A percentile compares a stretch with the other conserved stretches of the same genome.
Evolutionary conservation across 306 rosid genomes (phyloP).

Genomic region (Hylodesmum podocarpum): DNA sequence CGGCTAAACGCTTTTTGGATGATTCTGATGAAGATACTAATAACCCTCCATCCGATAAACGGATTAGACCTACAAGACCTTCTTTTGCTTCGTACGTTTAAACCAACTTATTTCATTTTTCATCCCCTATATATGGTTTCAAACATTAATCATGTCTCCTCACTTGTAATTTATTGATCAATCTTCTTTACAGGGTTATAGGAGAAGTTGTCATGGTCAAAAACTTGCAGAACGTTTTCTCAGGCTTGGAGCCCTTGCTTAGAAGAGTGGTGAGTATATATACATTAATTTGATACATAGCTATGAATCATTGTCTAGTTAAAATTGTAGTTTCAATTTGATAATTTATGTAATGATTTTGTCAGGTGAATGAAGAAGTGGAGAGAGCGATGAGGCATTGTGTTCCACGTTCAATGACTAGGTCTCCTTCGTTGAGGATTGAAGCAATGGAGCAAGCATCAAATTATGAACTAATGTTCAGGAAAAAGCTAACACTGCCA

Average conservation of each 20-base stretch:
- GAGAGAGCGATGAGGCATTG: slow-evolving; percentile 46
- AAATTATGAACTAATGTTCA: slow-evolving; percentile 45
- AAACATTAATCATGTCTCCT: too few relatives aligned
- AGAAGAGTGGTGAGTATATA: slow-evolving; percentile 81
- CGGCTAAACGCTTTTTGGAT: slow-evolving; percentile 53
- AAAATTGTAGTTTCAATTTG: too few relatives aligned
- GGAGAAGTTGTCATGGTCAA: slow-evolving; percentile 85
- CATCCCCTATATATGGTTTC: too few relatives aligned
- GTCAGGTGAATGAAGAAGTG: slow-evolving; percentile 85
- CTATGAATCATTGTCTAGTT: too few relatives aligned
- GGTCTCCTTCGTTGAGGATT: slow-evolving; percentile 66
- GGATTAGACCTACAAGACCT: slow-evolving; percentile 44
- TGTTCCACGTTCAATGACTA: slow-evolving; percentile 36
- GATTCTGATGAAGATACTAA: slow-evolving; percentile 48
- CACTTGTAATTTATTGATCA: neutral
- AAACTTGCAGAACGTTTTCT: slow-evolving; percentile 64
- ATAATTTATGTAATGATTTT: too few relatives aligned
- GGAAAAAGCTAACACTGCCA: slow-evolving; percentile 35
- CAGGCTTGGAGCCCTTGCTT: slow-evolving; percentile 80
- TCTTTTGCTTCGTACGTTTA: slow-evolving; percentile 80
- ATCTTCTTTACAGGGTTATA: slow-evolving; percentile 52
- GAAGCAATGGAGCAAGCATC: slow-evolving; percentile 49
- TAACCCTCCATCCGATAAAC: slow-evolving; percentile 41
- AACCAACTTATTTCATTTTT: too few relatives aligned
- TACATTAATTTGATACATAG: too few relatives aligned